These are phyloP conservation scores for Knufia fluminis DNA, from an alignment of 2,329 filamentous ascomycete genomes.

Conservation along the genomic window DNA sequence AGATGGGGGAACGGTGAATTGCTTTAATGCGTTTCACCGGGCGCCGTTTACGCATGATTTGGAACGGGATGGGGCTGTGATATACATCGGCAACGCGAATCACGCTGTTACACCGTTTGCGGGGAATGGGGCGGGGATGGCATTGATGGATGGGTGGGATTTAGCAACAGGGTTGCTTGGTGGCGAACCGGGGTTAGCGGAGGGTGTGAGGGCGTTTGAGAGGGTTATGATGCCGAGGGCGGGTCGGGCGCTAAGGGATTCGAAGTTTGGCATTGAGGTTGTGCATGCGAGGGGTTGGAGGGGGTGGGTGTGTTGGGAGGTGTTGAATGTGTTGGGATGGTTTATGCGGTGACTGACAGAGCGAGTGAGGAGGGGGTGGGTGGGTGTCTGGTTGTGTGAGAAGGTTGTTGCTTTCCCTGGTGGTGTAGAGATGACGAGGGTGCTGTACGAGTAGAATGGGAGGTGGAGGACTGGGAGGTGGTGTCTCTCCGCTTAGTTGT, in stretches of 20 bases:
- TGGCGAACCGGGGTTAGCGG: slow-evolving; percentile 21
- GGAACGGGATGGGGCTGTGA: slow-evolving; percentile 22
- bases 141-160: slow-evolving; percentile 40
- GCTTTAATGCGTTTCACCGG: slow-evolving; percentile 39
- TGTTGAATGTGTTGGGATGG: slow-evolving; percentile 4
- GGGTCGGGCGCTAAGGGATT: slow-evolving; percentile 4
- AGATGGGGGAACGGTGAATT: slow-evolving; percentile 30
- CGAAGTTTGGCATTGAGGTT: slow-evolving; percentile 8
- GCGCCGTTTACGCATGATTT: slow-evolving; percentile 33
- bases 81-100: slow-evolving; percentile 45
- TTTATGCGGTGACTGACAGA: too few relatives aligned
- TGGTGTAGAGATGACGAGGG: too few relatives aligned
- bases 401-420: too few relatives aligned
- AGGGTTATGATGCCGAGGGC: slow-evolving; percentile 28
- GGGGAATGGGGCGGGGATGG: slow-evolving; percentile 42
- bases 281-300: slow-evolving; percentile 13
- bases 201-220: slow-evolving; percentile 31
- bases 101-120: slow-evolving; percentile 44
- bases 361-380: too few relatives aligned
- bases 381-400: too few relatives aligned
- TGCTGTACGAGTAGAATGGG: too few relatives aligned
- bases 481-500: too few relatives aligned
- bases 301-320: slow-evolving; percentile 8
- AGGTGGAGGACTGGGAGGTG: too few relatives aligned
- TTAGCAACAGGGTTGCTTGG: slow-evolving; percentile 37